Conservation (phyloP, 129 eudicot species). For the Pseudognaphalium luteoalbum region DNA sequence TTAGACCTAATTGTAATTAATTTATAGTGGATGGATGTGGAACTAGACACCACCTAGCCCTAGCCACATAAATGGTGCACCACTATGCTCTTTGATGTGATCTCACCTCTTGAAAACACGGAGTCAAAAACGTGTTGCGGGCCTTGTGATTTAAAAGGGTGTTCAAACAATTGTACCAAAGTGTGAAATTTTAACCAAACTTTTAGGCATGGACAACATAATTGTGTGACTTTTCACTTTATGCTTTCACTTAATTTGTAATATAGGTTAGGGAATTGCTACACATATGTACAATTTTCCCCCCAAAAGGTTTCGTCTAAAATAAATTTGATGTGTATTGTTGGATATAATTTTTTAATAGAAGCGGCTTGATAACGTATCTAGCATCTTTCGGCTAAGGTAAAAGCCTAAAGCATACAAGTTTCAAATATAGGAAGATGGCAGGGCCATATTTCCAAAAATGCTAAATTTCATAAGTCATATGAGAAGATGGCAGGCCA, state of each 20-base stretch:
- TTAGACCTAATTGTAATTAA: neutral
- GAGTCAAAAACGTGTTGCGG: slow-evolving; percentile 8
- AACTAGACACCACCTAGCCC: neutral
- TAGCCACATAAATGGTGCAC: neutral
- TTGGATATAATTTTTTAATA: no score
- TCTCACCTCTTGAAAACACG: neutral
- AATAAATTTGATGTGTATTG: no score
- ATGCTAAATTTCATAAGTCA: no score
- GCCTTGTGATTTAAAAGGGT: neutral
- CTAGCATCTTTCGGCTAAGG: no score
- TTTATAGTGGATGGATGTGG: neutral
- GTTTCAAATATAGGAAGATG: no score
- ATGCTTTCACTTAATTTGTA: neutral
- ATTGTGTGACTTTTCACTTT: neutral
- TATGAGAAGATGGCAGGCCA: no score
- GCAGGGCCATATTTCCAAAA: no score
- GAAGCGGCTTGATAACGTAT: no score
- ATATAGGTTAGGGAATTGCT: no score
- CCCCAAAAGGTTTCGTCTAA: no score
- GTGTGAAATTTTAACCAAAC: neutral
- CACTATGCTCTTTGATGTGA: slow-evolving; percentile 2
- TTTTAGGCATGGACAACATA: slow-evolving; percentile 1
- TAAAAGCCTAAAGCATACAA: no score
- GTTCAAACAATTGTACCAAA: slow-evolving; percentile 2
- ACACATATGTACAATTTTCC: no score